A percentile compares a stretch with the other conserved stretches of the same genome.
phyloP scores from a whole-genome alignment of 2,329 filamentous ascomycete genomes.

The Scedosporium apiospermum region DNA sequence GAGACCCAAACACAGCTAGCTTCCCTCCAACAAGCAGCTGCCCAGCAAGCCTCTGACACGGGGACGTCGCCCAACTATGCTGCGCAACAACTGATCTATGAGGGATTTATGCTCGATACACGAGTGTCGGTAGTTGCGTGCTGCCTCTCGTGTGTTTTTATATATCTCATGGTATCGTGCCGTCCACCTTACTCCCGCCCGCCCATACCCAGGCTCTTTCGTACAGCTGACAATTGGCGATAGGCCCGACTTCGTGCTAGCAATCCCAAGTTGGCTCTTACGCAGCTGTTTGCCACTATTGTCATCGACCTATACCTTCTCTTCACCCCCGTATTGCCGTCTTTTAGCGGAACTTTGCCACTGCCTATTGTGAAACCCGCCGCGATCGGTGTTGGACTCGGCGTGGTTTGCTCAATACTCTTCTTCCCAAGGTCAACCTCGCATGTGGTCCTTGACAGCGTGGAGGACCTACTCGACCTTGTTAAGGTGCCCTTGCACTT shows the following conservation, averaged over 20 bases:
- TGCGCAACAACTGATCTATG: conserved; percentile 25
- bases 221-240: conserved; percentile 9
- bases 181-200: not conserved
- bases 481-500: conserved; percentile 21
- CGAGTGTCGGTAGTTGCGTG: conserved; percentile 29
- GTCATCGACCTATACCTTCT: conserved; percentile 34
- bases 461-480: conserved; percentile 15
- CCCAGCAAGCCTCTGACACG: conserved; percentile 16
- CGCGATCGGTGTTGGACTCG: conserved; percentile 34
- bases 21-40: conserved; percentile 25
- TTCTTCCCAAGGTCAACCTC: conserved; percentile 42
- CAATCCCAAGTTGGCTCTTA: conserved; percentile 33
- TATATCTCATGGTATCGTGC: conserved; percentile 24
- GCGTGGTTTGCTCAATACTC: conserved; percentile 30
- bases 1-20: conserved; percentile 24
- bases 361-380: conserved; percentile 32
- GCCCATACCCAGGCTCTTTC: not conserved
- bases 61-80: conserved; percentile 13
- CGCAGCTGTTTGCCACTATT: conserved; percentile 37
- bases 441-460: conserved; percentile 19
- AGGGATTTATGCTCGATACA: conserved; percentile 37
- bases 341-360: conserved; percentile 28
- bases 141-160: conserved; percentile 29
- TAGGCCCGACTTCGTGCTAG: conserved; percentile 29
- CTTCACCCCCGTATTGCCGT: conserved; percentile 29